Evolutionary conservation across 1,284 basidiomycete genomes (phyloP).

Genomic region (Irpex rosettiformis): DNA sequence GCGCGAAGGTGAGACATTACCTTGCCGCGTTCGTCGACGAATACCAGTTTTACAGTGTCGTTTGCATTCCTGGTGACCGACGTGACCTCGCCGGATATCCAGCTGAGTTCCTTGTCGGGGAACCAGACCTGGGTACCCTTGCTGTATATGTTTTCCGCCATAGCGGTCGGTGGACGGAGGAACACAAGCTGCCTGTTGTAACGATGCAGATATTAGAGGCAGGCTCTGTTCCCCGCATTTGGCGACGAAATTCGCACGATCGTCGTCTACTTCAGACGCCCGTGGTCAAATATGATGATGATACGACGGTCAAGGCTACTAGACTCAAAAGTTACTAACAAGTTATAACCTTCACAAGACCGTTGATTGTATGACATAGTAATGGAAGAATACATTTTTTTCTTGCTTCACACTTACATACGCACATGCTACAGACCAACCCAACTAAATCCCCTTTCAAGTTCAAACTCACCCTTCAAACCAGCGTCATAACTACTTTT

Average conservation of each 20-base stretch:
- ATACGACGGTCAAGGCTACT: too few species aligned
- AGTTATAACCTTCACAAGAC: too few species aligned
- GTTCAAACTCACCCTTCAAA: slow-evolving; percentile 33
- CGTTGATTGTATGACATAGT: too few species aligned
- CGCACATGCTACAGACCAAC: slow-evolving; percentile 33
- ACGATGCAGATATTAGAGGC: neutral
- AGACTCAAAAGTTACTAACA: too few species aligned
- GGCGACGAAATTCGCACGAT: slow-evolving; percentile 1
- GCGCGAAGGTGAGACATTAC: slow-evolving; percentile 34
- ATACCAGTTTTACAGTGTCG: slow-evolving; percentile 75
- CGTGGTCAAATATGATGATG: neutral
- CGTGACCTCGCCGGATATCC: slow-evolving; percentile 86
- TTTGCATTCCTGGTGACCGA: slow-evolving; percentile 56
- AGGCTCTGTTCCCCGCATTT: neutral
- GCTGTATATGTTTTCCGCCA: slow-evolving; percentile 86
- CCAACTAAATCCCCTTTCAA: slow-evolving; percentile 44
- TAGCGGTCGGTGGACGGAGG: slow-evolving; percentile 27
- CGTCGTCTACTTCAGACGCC: neutral
- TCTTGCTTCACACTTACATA: neutral
- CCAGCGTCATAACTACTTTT: slow-evolving; percentile 43
- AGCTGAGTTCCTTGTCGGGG: slow-evolving; percentile 88
- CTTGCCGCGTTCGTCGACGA: slow-evolving; percentile 86
- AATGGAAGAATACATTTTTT: too few species aligned
- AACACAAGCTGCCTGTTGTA: neutral
- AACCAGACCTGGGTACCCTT: slow-evolving; percentile 87